Evolutionary conservation across 2,329 filamentous ascomycete species (phyloP).

Genomic region (Ophiostoma ips): DNA sequence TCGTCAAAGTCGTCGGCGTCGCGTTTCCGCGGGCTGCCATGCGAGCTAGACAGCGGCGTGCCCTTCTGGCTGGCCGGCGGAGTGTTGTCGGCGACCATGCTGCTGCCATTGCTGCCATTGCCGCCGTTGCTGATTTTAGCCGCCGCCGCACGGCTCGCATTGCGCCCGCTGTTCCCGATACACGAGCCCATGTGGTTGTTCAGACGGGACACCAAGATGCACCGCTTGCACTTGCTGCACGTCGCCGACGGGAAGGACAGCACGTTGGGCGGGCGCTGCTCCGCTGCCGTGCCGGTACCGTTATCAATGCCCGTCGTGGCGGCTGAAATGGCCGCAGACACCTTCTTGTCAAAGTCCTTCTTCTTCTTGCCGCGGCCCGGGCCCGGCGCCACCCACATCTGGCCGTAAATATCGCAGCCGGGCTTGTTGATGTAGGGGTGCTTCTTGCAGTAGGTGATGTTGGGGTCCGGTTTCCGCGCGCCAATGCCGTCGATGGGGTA

Average conservation of each 20-base stretch:
- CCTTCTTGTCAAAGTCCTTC: constrained; percentile 57
- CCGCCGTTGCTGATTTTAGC: constrained; percentile 48
- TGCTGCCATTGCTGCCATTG: constrained; percentile 25
- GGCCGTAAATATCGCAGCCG: constrained; percentile 69
- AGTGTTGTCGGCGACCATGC: constrained; percentile 40
- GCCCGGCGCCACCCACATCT: constrained; percentile 61
- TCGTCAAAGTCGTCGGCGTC: constrained; percentile 41
- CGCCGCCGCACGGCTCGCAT: constrained; percentile 46
- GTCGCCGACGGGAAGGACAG: constrained; percentile 52
- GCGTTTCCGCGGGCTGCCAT: constrained; percentile 43
- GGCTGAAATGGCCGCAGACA: constrained; percentile 21
- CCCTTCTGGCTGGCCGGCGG: constrained; percentile 50
- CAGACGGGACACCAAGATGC: constrained; percentile 49
- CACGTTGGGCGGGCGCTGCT: constrained; percentile 45
- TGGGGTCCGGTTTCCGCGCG: constrained; percentile 49
- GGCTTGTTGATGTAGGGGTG: constrained; percentile 64
- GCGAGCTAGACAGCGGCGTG: constrained; percentile 41
- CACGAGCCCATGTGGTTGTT: constrained; percentile 58
- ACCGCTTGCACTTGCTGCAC: constrained; percentile 53
- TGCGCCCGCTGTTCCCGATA: constrained; percentile 51
- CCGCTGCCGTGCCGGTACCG: constrained; percentile 24
- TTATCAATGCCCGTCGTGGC: constrained; percentile 27
- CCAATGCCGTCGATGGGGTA: constrained; percentile 60
- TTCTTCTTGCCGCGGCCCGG: constrained; percentile 64
- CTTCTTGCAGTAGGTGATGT: constrained; percentile 63